Base-by-base conservation (phyloP, 2,329 filamentous ascomycete genomes). In the Geosmithia morbida region DNA sequence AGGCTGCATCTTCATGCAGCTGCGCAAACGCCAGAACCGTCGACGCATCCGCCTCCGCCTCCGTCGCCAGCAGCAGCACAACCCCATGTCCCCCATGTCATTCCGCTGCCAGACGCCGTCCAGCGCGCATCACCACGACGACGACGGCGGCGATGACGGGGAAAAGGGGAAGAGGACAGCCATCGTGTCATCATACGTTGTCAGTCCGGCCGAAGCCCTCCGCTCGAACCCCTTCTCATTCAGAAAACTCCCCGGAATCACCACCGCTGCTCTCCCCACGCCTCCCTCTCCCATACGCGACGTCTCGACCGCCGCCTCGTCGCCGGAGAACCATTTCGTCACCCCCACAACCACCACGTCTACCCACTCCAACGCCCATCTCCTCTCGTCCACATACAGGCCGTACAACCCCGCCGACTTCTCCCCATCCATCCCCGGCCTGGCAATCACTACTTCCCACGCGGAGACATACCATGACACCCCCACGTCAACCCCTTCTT, bases 61-160 rank as follows among this genome's bases (percentile, higher is more conserved):
- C 41, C 44, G 39, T 8, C 48, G 44, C 14, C 33, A 13, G 33
- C 10, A 3, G 5, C 33, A 6, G 33, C 33, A 37, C 3, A 11
- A 16, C 33, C 33, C 3, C 17, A 56, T 57, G 14, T 74, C 72
- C 0, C 66, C 68, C 4, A 62, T 75, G 26, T 73, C 69, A 2
- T 76, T 75, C 58, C 66, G 66, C 30, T 75, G 73, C 59, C 69
- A 72, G 49, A 66, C 70, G 22, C 22, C 22, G 4, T 5, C 8
- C 49, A 52, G 26, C 14, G 26, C 8, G n/a, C n/a, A n/a, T n/a
- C n/a, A n/a, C n/a, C n/a, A n/a, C n/a, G n/a, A n/a, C n/a, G n/a
- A n/a, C n/a, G n/a, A n/a, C n/a, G n/a, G n/a, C n/a, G n/a, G n/a
- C n/a, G n/a, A n/a, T n/a, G 40, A 30, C 29, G 40, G 5, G n/a